Evolutionary conservation across 2,329 filamentous ascomycete species (phyloP), one percentile per base, ranked within the genome.

Genomic region (Sporothrix euskadiensis): DNA sequence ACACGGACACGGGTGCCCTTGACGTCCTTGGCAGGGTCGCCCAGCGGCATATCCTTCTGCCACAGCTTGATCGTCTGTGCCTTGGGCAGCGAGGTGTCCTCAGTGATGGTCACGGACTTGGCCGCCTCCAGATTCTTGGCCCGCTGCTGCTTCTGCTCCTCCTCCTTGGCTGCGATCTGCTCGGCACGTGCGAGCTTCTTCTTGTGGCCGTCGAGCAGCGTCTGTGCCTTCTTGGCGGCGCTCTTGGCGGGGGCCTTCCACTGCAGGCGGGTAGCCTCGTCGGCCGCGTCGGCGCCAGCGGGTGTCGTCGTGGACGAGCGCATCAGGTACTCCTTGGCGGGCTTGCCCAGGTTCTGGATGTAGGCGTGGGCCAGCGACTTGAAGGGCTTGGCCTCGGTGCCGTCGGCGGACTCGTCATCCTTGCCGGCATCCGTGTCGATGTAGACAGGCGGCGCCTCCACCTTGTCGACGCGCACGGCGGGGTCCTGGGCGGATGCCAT

Each of bases 201-300:
- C 88, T 93, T 92, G 82, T 93, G 89, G 76, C 87, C 86, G 77
- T 94, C 92, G 76, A 89, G 89, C 76, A 90, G 89, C 81, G 90
- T 90, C 84, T 89, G 89, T 4, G 91, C 92, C 84, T 97, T 97
- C 86, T 97, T 97, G 80, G 94, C 82, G 30, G 93, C 93, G 74
- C 91, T 92, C 85, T 96, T 97, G 75, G 92, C 91, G 26, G 90
- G 91, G 72, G 91, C 90, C 84, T 94, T 95, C 92, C 91, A 97
- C 78, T 89, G 87, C 76, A 91, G 82, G 76, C 89, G 87, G 71
- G 86, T 87, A 71, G 86, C 85, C 76, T 87, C 86, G 78, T 93
- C 92, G 75, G 87, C 85, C 75, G 87, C 86, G 78, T 93, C 92
- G 76, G 84, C 86, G 72, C 84, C 86, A n/a, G 87, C 82, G 30